Base-by-base conservation (phyloP, 345 rosid species). In the Barbarea vulgaris region DNA sequence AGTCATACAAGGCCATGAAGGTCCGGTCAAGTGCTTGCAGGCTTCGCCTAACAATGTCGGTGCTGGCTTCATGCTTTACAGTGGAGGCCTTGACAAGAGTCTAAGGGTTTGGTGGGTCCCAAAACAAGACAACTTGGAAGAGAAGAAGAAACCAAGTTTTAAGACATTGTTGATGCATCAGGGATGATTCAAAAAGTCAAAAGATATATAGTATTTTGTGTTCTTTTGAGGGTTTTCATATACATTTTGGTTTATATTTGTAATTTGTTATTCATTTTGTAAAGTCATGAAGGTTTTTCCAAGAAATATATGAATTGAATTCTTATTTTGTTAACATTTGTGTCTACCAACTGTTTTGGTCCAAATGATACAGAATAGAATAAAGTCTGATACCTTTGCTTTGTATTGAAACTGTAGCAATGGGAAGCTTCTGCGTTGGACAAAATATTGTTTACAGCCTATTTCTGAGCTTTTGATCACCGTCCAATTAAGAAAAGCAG, bases 21-120 rank as follows among this genome's bases (percentile, higher is more conserved):
- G 93, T 25, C 98, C 99, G 0, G 94, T 95, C 10, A 95, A 90
- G 81, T 95, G 99, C 64, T 73, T 95, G 83, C 98, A 95, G 24
- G 97, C 87, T 12, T 91, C 88, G 25, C 78, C 84, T 1, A 70
- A 79, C 6, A 73, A 79, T 28, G 84, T 83, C 19, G 97, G 88
- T 44, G 79, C 75, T 64, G 88, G 93, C 31, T 93, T 95, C 85
- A 79, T 89, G 84, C 87, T 96, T 74, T 96, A 96, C 58, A 93
- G 98, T 64, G 99, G 98, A 22, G 83, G 99, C 41, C 89, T 93
- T 70, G 99, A 96, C 55, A 91, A 85, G 79, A 88, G 93, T 67
- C 74, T 96, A 30, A 91, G 96, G 51, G 94, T 96, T 7, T 96
- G 99, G 99, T 88, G 96, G 87, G 91, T 96, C 62, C 88, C 97